Base-by-base conservation (phyloP, 331 rosid species). In the Quercus lobata region DNA sequence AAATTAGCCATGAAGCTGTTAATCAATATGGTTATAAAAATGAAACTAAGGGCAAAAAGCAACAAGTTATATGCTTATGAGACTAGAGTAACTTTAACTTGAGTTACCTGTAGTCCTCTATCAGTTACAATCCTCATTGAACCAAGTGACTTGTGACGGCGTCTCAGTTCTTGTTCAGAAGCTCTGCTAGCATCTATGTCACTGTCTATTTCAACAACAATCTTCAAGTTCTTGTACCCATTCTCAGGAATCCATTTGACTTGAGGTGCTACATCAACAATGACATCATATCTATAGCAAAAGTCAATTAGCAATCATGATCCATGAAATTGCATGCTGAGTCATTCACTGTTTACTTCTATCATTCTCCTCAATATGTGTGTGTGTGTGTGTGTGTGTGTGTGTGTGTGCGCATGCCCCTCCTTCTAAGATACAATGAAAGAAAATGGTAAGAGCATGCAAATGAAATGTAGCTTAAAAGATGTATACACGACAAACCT, bases 241-340 rank as follows among this genome's bases (percentile, higher is more conserved):
- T 91, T 76, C 58, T 93, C 97, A 32, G 89, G 87, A 79, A 81
- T 74, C 99, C 99, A 95, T 88, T 90, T 95, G 76, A 95, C 85
- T 85, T 90, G 93, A 54, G 98, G 99, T 58, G 84, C 92, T 81
- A 95, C 89, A 86, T 95, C 99, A 80, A 89, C 98, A 69, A 89
- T 71, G 84, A 95, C 89, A 58, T 95, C 98, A 69, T 93, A 95
- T 70, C 99, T 95, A 89, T 75, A 87, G 57, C 79, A 80, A 76
- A 88, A 82, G 81, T 74, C 56, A 84, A 88, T 25, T 37, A 78
- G 41, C 62, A 21, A 76, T 78, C 79, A 72, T 52, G 73, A 57
- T 75, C 74, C 58, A 78, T 61, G 60, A 19, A 85, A 86, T 58
- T 34, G n/a, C 61, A 54, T 19, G 55, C 22, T 63, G 52, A 84